A percentile compares a stretch with the other conserved stretches of the same genome.
phyloP scores from a whole-genome alignment of 768 basidiomycete species.

The Kwoniella sp. region DNA sequence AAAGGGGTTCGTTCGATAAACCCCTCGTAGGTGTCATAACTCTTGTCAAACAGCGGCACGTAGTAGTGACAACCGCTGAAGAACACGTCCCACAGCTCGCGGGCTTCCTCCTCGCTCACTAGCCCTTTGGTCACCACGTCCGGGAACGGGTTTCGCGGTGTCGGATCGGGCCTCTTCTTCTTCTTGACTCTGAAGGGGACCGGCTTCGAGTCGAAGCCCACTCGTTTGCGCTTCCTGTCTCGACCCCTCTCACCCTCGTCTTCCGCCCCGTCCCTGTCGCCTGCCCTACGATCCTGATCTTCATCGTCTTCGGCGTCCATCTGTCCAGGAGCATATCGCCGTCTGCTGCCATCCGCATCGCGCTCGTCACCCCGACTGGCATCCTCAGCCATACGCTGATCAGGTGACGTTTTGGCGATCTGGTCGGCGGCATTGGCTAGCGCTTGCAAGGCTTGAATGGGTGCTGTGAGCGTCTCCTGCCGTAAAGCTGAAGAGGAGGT shows the following conservation, averaged over 20 bases:
- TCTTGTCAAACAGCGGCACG: constrained; percentile 88
- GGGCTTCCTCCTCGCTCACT: constrained; percentile 76
- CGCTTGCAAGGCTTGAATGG: constrained; percentile 89
- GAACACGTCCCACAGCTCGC: constrained; percentile 93
- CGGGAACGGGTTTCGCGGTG: constrained; percentile 49
- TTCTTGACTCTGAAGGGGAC: constrained; percentile 52
- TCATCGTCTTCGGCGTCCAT: constrained; percentile 4
- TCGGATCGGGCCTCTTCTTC: constrained; percentile 46
- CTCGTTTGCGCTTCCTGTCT: constrained; percentile 77
- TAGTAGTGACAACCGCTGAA: constrained; percentile 95
- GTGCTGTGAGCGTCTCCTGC: constrained; percentile 76
- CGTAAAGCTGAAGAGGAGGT: constrained; percentile 87
- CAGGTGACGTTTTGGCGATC: constrained; percentile 52
- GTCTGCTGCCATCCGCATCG: not conserved
- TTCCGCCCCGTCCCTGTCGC: not conserved
- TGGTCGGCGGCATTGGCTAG: constrained; percentile 93
- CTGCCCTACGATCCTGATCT: constrained; percentile 1
- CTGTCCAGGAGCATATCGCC: too few species aligned
- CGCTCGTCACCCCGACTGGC: not conserved
- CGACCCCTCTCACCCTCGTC: constrained; percentile 40
- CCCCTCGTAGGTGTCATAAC: constrained; percentile 88
- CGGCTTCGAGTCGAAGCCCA: constrained; percentile 75
- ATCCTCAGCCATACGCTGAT: constrained; percentile 2
- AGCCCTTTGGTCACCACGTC: constrained; percentile 63
- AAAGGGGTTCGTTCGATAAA: constrained; percentile 89